Percentiles rank a stretch among this genome's conserved stretches.
Evolutionary conservation across 345 rosid species (phyloP).

Genomic region (Clarkia xantiana): DNA sequence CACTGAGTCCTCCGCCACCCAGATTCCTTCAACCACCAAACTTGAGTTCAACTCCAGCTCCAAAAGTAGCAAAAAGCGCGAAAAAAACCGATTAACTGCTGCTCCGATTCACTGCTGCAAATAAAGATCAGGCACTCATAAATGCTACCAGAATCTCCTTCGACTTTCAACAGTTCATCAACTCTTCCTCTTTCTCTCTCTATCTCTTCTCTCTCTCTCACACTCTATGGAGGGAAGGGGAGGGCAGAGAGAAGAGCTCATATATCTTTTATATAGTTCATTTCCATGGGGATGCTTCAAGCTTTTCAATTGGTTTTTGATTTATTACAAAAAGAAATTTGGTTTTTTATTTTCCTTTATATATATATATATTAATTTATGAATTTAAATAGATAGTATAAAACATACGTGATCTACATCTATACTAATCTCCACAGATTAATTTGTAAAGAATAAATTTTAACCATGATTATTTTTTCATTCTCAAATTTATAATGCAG

Average conservation of each 20-base stretch:
- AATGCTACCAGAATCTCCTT: slow-evolving; percentile 20
- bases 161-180: slow-evolving; percentile 13
- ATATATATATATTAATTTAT: no score
- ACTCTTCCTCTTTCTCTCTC: slow-evolving; percentile 10
- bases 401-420: no score
- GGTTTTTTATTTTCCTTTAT: background rate
- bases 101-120: background rate
- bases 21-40: slow-evolving; percentile 5
- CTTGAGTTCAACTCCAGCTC: background rate
- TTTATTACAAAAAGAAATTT: background rate
- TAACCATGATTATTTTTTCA: no score
- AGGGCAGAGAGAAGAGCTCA: slow-evolving; percentile 12
- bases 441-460: no score
- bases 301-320: slow-evolving; percentile 9
- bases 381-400: no score
- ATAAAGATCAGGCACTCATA: background rate
- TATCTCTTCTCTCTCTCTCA: slow-evolving; percentile 8
- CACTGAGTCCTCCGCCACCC: slow-evolving; percentile 2
- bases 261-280: slow-evolving; percentile 25
- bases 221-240: slow-evolving; percentile 9
- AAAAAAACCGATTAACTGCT: background rate
- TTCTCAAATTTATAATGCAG: no score
- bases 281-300: slow-evolving; percentile 3
- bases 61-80: slow-evolving; percentile 3
- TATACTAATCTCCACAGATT: no score